Evolutionary conservation across 1,284 basidiomycete species (phyloP), one percentile per base, ranked within the genome.

Genomic region (Cutaneotrichosporon mucoides): DNA sequence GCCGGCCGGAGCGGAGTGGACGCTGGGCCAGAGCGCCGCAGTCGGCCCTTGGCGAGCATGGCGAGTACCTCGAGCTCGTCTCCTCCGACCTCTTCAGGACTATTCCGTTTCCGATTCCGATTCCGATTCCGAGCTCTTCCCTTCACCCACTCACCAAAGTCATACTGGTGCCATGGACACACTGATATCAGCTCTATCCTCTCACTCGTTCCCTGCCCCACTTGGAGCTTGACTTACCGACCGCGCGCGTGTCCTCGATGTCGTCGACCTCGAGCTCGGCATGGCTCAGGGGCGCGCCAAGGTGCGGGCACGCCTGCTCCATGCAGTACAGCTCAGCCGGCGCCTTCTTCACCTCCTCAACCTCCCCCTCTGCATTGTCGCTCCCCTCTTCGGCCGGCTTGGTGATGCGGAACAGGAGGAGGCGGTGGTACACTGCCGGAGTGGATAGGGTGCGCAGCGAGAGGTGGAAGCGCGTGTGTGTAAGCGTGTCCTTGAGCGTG

Each of bases 301-400:
- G 82, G 77, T 92, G 90, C 0, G 90, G 90, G 71, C 90, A 92
- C 9, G 83, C 84, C 7, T 88, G 85, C 74, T 92, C 89, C 89
- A 93, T 92, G 47, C 85, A 87, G 71, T 90, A 92, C 8, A 89
- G 79, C 69, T 89, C 86, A 6, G 79, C 56, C 68, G 59, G 34
- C 66, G 59, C 7, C 65, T 51, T 12, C 61, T 69, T 49, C 47
- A 5, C 24, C 42, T 16, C 24, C 38, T 24, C 24, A 24, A 24
- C 24, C 24, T 24, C 24, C 24, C 24, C 24, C 24, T 24, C 24
- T 24, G 24, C 24, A 24, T 24, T 24, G 37, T 41, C 51, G 8
- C 15, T 38, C n/a, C 37, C 50, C 64, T 67, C 4, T 77, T 63
- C 2, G 9, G 4, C 47, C 34, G 69, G 67, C 59, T 69, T 73